A percentile compares a stretch with the other conserved stretches of the same genome.
These are phyloP conservation scores for Tolypocladium amazonense DNA, from an alignment of 2,329 filamentous ascomycete species.

Conservation along the genomic window DNA sequence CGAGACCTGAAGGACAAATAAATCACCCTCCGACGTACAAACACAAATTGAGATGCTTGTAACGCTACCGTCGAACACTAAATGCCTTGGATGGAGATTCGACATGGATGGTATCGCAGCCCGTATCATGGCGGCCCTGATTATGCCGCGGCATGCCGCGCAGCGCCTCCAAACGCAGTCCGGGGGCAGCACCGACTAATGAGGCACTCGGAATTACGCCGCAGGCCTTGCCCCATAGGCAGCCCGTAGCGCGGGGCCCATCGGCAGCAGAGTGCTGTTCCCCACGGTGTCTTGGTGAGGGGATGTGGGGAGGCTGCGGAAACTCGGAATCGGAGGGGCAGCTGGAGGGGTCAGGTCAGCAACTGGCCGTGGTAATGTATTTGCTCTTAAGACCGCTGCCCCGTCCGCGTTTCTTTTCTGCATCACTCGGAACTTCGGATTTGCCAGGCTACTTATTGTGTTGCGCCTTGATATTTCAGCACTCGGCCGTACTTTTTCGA, in stretches of 20 bases:
- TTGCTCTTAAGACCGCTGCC: not conserved
- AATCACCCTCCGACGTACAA: too few species aligned
- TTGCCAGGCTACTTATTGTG: not conserved
- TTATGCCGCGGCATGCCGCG: constrained; percentile 2
- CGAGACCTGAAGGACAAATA: too few species aligned
- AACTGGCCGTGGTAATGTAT: not conserved
- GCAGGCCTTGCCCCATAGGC: not conserved
- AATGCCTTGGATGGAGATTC: too few species aligned
- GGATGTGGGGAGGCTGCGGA: not conserved
- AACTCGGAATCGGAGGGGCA: not conserved
- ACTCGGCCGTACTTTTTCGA: not conserved
- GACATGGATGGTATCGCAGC: too few species aligned
- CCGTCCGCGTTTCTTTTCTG: not conserved
- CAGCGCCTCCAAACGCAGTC: not conserved
- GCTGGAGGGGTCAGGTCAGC: not conserved
- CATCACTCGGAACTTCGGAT: not conserved
- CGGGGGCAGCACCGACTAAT: not conserved
- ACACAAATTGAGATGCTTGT: too few species aligned
- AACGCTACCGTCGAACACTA: too few species aligned
- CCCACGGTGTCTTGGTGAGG: not conserved
- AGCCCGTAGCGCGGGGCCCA: not conserved
- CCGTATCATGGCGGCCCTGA: not conserved
- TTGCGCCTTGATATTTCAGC: not conserved
- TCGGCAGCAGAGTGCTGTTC: not conserved
- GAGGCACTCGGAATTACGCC: not conserved